Percentiles rank a stretch among this genome's conserved stretches.
Conservation (phyloP, 208 protist species). For the Leishmania turanica region DNA sequence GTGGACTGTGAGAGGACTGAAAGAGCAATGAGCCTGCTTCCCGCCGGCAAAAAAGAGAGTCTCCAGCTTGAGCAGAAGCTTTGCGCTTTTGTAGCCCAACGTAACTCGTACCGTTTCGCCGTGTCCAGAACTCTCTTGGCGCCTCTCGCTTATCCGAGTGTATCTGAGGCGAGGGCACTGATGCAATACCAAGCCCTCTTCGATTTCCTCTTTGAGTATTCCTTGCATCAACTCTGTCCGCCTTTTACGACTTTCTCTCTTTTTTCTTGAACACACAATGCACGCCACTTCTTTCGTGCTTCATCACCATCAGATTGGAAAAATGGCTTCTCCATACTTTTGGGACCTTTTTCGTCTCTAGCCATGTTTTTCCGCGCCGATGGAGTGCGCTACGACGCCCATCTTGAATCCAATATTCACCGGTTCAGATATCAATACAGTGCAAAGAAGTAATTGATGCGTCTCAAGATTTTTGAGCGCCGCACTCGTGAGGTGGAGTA, state of each 20-base stretch:
- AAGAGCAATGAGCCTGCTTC: neutral
- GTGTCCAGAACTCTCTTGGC: neutral
- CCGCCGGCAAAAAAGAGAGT: neutral
- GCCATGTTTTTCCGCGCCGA: neutral
- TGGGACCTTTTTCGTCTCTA: neutral
- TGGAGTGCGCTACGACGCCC: neutral
- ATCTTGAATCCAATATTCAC: conserved; percentile 35
- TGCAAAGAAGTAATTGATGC: conserved; percentile 34
- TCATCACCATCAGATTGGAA: neutral
- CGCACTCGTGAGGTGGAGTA: conserved; percentile 32
- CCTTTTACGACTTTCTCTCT: neutral
- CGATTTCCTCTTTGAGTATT: neutral
- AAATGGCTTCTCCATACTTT: conserved; percentile 7
- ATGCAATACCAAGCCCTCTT: neutral
- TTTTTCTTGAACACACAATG: neutral
- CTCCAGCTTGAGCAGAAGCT: neutral
- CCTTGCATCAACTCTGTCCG: neutral
- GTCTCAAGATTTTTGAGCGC: conserved; percentile 38
- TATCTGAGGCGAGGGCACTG: neutral
- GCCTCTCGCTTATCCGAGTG: neutral
- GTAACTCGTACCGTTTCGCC: neutral
- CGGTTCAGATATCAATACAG: conserved; percentile 46
- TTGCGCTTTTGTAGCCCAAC: neutral
- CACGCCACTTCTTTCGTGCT: neutral
- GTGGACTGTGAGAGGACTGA: neutral